Percentiles rank a stretch among this genome's conserved stretches.
Conservation (phyloP, 2,329 filamentous ascomycete species). For the Pseudocercospora cruenta region DNA sequence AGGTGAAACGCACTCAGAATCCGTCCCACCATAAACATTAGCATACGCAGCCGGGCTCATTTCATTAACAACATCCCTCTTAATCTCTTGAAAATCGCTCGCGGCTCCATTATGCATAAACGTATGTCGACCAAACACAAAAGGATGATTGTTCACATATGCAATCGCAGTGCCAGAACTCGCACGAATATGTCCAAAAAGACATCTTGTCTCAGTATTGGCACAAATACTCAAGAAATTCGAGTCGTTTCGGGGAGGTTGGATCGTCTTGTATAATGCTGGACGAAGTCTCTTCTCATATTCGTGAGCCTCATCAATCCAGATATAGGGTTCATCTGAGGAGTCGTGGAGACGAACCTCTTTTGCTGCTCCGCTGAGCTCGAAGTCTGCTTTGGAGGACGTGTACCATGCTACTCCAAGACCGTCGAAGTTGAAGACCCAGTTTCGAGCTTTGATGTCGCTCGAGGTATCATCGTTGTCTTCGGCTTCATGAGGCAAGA, state of each 20-base stretch:
- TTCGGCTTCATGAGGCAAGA: slow-evolving; percentile 53
- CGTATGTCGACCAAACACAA: slow-evolving; percentile 57
- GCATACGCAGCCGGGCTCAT: slow-evolving; percentile 54
- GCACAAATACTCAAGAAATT: slow-evolving; percentile 58
- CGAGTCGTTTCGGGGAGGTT: slow-evolving; percentile 56
- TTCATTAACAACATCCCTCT: slow-evolving; percentile 50
- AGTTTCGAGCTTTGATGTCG: slow-evolving; percentile 54
- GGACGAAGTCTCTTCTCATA: slow-evolving; percentile 44
- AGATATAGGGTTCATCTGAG: slow-evolving; percentile 6
- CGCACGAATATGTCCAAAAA: slow-evolving; percentile 59
- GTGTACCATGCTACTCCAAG: slow-evolving; percentile 61
- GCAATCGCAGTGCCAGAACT: slow-evolving; percentile 53
- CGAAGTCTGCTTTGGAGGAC: slow-evolving; percentile 46
- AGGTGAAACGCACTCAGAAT: slow-evolving; percentile 47
- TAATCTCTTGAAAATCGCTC: slow-evolving; percentile 51
- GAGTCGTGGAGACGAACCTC: slow-evolving; percentile 29
- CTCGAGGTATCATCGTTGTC: slow-evolving; percentile 48
- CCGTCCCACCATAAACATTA: slow-evolving; percentile 55
- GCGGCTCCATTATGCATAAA: slow-evolving; percentile 63
- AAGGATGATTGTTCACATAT: slow-evolving; percentile 59
- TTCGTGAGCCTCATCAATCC: slow-evolving; percentile 12
- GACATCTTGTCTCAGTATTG: slow-evolving; percentile 55
- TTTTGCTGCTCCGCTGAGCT: slow-evolving; percentile 35
- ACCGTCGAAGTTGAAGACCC: slow-evolving; percentile 59
- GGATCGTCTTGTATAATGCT: slow-evolving; percentile 57